phyloP scores from a whole-genome alignment of 768 basidiomycete species.

The Amanita muscaria region DNA sequence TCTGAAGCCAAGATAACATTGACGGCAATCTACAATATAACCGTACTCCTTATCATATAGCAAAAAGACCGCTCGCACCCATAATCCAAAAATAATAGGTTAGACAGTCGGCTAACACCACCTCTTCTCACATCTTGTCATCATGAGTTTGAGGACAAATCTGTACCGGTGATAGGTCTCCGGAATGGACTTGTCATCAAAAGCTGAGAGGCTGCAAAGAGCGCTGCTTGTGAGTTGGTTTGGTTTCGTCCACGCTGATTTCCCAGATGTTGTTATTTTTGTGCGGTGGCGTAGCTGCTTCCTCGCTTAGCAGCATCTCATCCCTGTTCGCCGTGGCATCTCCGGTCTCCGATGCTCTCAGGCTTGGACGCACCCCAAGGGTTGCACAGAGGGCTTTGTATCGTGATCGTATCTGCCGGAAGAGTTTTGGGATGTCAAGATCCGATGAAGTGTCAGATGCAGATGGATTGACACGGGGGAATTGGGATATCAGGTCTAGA shows the following conservation, averaged over 20 bases:
- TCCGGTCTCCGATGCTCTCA: slow-evolving; percentile 20
- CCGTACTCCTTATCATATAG: too few species aligned
- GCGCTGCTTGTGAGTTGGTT: neutral
- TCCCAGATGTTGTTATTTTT: neutral
- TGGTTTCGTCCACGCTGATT: neutral
- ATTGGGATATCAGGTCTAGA: slow-evolving; percentile 60
- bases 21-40: too few species aligned
- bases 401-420: slow-evolving; percentile 78
- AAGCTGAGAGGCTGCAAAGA: slow-evolving; percentile 7
- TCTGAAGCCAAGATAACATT: too few species aligned
- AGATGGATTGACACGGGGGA: slow-evolving; percentile 73
- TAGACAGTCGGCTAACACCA: too few species aligned
- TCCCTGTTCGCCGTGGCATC: neutral
- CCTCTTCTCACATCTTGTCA: too few species aligned
- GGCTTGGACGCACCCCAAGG: slow-evolving; percentile 51
- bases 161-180: too few species aligned
- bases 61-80: too few species aligned
- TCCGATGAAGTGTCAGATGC: slow-evolving; percentile 30
- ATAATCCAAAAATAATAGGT: too few species aligned
- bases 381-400: slow-evolving; percentile 83
- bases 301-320: neutral
- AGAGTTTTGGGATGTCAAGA: slow-evolving; percentile 66
- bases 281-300: neutral
- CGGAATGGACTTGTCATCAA: neutral
- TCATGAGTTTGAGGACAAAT: too few species aligned